phyloP scores from a whole-genome alignment of 2,329 filamentous ascomycete genomes.

The Ambrosiella xylebori region DNA sequence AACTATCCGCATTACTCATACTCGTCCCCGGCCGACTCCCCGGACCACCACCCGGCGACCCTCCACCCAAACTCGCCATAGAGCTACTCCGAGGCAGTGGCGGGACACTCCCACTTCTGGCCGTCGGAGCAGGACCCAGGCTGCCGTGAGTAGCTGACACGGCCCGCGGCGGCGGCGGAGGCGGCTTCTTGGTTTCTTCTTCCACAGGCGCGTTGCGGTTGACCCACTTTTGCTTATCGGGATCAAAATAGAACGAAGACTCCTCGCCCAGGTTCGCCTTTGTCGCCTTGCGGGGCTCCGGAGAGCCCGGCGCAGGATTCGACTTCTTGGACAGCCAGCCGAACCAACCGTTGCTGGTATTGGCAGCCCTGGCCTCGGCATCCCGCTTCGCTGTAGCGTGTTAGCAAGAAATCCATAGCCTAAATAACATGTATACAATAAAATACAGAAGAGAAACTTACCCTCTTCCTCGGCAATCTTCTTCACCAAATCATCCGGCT shows the following conservation, averaged over 20 bases:
- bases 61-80: conserved; percentile 6
- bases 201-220: conserved; percentile 78
- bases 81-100: conserved; percentile 15
- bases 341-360: conserved; percentile 54
- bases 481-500: conserved; percentile 66
- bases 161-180: conserved; percentile 63
- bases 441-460: conserved; percentile 22
- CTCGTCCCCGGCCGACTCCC: conserved; percentile 58
- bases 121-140: conserved; percentile 20
- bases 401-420: not conserved
- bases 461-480: conserved; percentile 65
- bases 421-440: not conserved
- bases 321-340: conserved; percentile 73
- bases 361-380: conserved; percentile 23
- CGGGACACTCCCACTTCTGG: conserved; percentile 18
- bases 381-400: conserved; percentile 39
- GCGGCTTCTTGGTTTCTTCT: conserved; percentile 41
- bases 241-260: conserved; percentile 84
- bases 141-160: conserved; percentile 33
- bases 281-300: conserved; percentile 49
- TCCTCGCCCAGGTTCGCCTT: conserved; percentile 87
- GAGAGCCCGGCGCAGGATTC: conserved; percentile 20
- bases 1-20: conserved; percentile 82
- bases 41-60: conserved; percentile 24
- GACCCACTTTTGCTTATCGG: conserved; percentile 93